phyloP scores from a whole-genome alignment of 768 basidiomycete species.

The Cystofilobasidium ferigula region DNA sequence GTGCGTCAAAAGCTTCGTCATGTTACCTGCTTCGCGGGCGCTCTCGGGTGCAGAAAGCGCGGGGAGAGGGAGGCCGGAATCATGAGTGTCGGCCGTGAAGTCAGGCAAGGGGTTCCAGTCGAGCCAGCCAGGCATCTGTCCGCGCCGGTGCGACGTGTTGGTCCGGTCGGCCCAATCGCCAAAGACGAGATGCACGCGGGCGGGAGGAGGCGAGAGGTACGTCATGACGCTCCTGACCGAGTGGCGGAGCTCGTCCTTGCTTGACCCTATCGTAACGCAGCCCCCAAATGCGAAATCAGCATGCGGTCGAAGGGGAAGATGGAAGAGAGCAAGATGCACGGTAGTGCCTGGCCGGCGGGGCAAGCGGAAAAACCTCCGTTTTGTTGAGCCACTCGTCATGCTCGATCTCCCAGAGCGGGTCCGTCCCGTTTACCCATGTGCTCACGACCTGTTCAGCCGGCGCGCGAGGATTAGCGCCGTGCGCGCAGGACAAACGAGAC shows the following conservation, averaged over 20 bases:
- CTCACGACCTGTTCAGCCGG: slow-evolving; percentile 5
- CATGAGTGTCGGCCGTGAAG: too few relatives aligned
- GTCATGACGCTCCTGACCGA: slow-evolving; percentile 12
- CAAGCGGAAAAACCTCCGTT: background rate
- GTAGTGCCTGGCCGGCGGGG: slow-evolving; percentile 16
- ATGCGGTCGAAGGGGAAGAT: background rate
- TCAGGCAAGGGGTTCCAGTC: too few relatives aligned
- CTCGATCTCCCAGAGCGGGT: slow-evolving; percentile 9
- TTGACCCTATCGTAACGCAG: background rate
- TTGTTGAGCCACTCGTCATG: slow-evolving; percentile 1
- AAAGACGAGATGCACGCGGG: slow-evolving; percentile 18
- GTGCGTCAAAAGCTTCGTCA: background rate
- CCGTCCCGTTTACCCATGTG: slow-evolving; percentile 21
- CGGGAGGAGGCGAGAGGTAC: background rate
- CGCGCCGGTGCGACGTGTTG: background rate
- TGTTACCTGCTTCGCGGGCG: too few relatives aligned
- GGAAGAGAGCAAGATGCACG: background rate
- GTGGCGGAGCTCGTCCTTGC: slow-evolving; percentile 20
- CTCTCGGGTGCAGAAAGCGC: too few relatives aligned
- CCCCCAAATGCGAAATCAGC: too few relatives aligned
- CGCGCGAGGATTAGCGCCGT: too few relatives aligned
- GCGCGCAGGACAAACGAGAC: background rate
- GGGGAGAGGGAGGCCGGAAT: too few relatives aligned
- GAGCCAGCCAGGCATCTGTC: slow-evolving; percentile 25
- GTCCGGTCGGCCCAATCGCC: slow-evolving; percentile 18